Conservation (phyloP, 129 eudicot species). For the Cynara cardunculus region DNA sequence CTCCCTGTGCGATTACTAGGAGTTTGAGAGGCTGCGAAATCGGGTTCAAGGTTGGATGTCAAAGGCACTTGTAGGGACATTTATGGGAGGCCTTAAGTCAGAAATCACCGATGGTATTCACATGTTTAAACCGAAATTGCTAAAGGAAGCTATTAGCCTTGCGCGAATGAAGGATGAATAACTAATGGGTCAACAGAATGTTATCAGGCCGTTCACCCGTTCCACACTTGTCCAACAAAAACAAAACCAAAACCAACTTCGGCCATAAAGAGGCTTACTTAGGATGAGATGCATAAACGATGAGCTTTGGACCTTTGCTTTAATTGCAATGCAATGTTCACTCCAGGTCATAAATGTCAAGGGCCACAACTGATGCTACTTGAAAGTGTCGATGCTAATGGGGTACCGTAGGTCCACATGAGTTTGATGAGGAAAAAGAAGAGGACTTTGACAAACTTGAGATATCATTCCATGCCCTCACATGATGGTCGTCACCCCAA, state of each 20-base stretch:
- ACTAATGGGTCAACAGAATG: too few species aligned
- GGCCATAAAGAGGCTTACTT: background rate
- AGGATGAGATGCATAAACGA: background rate
- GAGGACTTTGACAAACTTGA: too few species aligned
- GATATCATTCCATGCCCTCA: too few species aligned
- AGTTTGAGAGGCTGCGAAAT: background rate
- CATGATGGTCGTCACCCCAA: too few species aligned
- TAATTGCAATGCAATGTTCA: background rate
- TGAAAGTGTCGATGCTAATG: too few species aligned
- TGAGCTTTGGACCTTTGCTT: background rate
- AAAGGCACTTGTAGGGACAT: background rate
- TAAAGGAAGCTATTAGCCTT: too few species aligned
- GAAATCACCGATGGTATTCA: background rate
- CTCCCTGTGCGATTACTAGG: background rate
- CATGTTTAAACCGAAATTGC: background rate
- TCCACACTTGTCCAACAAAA: background rate
- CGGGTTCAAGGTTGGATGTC: background rate
- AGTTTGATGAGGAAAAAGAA: too few species aligned
- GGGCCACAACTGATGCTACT: too few species aligned
- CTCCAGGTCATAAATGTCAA: background rate
- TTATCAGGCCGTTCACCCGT: too few species aligned
- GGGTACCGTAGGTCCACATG: too few species aligned
- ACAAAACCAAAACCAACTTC: background rate
- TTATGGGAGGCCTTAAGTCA: slow-evolving; percentile 3
- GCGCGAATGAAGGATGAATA: too few species aligned